A percentile compares a stretch with the other conserved stretches of the same genome.
Evolutionary conservation across 306 rosid species (phyloP).

Genomic region (Lathyrus tuberosus): DNA sequence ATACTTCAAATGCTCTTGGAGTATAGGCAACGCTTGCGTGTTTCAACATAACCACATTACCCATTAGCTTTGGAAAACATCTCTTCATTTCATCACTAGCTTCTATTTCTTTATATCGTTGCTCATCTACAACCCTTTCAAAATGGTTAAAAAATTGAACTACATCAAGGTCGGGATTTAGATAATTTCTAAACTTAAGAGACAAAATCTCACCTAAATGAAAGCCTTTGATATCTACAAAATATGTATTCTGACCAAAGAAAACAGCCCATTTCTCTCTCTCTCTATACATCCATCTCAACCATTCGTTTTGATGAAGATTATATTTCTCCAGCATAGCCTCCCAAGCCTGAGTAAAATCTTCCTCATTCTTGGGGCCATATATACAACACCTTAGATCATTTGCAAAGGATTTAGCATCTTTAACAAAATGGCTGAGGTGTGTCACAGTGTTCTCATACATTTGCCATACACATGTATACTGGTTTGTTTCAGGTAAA

Average conservation of each 20-base stretch:
- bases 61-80: constrained; percentile 60
- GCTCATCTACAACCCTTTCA: constrained; percentile 58
- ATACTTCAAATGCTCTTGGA: constrained; percentile 64
- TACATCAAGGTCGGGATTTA: constrained; percentile 50
- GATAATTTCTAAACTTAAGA: constrained; percentile 43
- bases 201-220: constrained; percentile 64
- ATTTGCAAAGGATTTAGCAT: constrained; percentile 51
- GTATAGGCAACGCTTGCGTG: constrained; percentile 56
- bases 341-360: constrained; percentile 57
- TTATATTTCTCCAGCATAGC: constrained; percentile 54
- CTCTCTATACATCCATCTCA: constrained; percentile 72
- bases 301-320: constrained; percentile 68
- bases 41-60: constrained; percentile 60
- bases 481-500: constrained; percentile 53
- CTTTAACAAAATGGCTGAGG: constrained; percentile 51
- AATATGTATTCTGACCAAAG: constrained; percentile 56
- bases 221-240: constrained; percentile 53
- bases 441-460: constrained; percentile 60
- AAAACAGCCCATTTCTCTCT: constrained; percentile 68
- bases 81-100: constrained; percentile 60
- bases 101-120: constrained; percentile 60
- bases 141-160: constrained; percentile 60
- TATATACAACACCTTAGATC: constrained; percentile 62
- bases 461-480: constrained; percentile 65
- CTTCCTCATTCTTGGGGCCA: constrained; percentile 57